These are phyloP conservation scores for Helianthus tuberosus DNA, from an alignment of 129 eudicot genomes.

Conservation along the genomic window DNA sequence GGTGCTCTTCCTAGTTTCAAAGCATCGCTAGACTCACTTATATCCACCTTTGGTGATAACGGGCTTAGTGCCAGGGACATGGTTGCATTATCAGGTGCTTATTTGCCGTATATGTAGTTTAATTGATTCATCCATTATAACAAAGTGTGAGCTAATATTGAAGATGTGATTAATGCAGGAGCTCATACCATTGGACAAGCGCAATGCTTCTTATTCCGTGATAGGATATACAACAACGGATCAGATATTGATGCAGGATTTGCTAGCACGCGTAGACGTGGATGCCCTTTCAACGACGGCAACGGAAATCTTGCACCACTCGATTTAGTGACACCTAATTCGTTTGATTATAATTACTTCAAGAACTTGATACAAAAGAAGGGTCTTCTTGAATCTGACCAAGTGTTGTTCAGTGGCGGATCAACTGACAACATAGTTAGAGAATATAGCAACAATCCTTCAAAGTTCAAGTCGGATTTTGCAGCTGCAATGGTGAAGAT, in stretches of 20 bases:
- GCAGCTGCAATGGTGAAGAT: constrained; percentile 73
- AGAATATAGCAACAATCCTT: constrained; percentile 39
- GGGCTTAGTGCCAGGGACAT: constrained; percentile 66
- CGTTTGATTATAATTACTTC: constrained; percentile 59
- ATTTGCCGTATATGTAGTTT: not conserved
- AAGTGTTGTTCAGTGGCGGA: constrained; percentile 71
- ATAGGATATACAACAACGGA: constrained; percentile 62
- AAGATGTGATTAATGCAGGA: constrained; percentile 28
- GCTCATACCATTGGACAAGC: constrained; percentile 76
- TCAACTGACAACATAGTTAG: constrained; percentile 49
- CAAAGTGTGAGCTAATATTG: not conserved
- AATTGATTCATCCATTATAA: too few relatives aligned
- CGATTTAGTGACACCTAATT: constrained; percentile 49
- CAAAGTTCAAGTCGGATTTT: constrained; percentile 52
- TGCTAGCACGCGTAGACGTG: constrained; percentile 42
- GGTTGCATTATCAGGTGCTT: constrained; percentile 66
- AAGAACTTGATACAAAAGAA: constrained; percentile 47
- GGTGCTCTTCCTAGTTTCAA: constrained; percentile 54
- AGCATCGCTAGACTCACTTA: constrained; percentile 46
- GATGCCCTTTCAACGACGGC: constrained; percentile 53
- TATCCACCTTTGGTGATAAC: constrained; percentile 45
- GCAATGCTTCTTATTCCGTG: constrained; percentile 58
- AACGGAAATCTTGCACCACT: constrained; percentile 58
- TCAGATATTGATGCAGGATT: constrained; percentile 54
- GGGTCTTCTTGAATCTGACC: constrained; percentile 83